Evolutionary conservation across 371 early-diverging fungal species (phyloP), one percentile per base, ranked within the genome.

Genomic region (Mortierella sp.): DNA sequence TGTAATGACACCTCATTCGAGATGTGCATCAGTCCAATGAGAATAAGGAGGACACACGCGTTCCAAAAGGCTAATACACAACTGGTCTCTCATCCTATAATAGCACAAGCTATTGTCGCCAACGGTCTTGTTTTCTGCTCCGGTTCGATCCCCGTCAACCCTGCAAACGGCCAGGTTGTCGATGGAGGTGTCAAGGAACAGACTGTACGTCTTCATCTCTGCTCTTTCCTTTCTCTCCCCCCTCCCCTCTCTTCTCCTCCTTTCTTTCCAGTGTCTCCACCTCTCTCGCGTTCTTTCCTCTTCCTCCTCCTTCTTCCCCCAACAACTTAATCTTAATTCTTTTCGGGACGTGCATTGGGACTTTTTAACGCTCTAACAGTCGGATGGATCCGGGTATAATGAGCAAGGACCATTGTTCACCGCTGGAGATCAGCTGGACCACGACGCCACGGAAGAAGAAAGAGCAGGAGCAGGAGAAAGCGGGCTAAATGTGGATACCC

Each of bases 41-140:
- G 16, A 12, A 46, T 46, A 46, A 46, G 12, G 46, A 9, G 16
- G 46, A 21, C 2, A 50, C 5, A 50, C 50, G 50, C 16, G 62
- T n/a, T n/a, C 37, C 37, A 37, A 37, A 37, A 37, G 37, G 37
- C 37, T 37, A 37, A 37, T 21, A 18, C 46, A 0, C 19, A 56
- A 29, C n/a, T n/a, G 15, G 7, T 28, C 44, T 19, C 11, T 11
- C 30, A 28, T 23, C 37, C 25, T 48, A 23, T 48, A 11, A n/a
- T 66, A 90, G 90, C 94, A 28, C 95, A 94, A 74, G 97, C 95
- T 21, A 89, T 96, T 65, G 86, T 90, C 30, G 93, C 93, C 48
- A 95, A 97, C 81, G 93, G 92, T 46, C 76, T 95, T 66, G 92
- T 96, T 3, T 97, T 87, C 82, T 91, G 89, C 58, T 93, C 97